phyloP scores from a whole-genome alignment of 1,139 yeast species.

The Scheffersomyces titani region DNA sequence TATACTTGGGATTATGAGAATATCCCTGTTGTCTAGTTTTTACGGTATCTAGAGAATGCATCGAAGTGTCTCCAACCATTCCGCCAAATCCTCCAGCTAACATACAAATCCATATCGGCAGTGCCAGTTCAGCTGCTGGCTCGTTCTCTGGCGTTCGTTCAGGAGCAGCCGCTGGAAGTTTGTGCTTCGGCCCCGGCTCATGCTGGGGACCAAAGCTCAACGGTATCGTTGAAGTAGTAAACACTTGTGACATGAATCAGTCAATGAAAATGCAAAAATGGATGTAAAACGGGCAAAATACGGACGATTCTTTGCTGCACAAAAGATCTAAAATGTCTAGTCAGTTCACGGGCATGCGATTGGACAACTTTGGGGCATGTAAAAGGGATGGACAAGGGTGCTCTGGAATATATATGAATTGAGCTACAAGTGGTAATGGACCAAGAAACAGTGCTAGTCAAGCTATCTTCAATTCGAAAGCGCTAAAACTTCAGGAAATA shows the following conservation, averaged over 20 bases:
- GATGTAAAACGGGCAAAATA: background rate
- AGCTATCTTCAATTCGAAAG: too few relatives aligned
- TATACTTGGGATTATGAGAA: slow-evolving; percentile 65
- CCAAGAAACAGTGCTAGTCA: background rate
- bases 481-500: background rate
- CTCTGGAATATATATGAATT: too few relatives aligned
- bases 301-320: too few relatives aligned
- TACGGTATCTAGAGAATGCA: slow-evolving; percentile 96
- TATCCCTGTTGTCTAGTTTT: slow-evolving; percentile 97
- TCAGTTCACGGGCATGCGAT: background rate
- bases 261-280: background rate
- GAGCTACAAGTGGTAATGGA: background rate
- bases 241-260: slow-evolving; percentile 29
- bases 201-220: slow-evolving; percentile 33
- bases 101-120: slow-evolving; percentile 65
- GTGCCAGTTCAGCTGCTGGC: slow-evolving; percentile 9
- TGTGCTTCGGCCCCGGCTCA: slow-evolving; percentile 10
- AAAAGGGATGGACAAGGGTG: background rate
- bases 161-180: slow-evolving; percentile 6
- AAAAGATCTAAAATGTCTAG: background rate
- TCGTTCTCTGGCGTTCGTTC: slow-evolving; percentile 1
- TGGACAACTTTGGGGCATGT: background rate
- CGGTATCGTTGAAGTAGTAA: slow-evolving; percentile 48
- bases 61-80: slow-evolving; percentile 83
- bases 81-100: slow-evolving; percentile 96